Evolutionary conservation across 805 yeast species (phyloP).

Genomic region (Vanderwaltozyma tropicalis): DNA sequence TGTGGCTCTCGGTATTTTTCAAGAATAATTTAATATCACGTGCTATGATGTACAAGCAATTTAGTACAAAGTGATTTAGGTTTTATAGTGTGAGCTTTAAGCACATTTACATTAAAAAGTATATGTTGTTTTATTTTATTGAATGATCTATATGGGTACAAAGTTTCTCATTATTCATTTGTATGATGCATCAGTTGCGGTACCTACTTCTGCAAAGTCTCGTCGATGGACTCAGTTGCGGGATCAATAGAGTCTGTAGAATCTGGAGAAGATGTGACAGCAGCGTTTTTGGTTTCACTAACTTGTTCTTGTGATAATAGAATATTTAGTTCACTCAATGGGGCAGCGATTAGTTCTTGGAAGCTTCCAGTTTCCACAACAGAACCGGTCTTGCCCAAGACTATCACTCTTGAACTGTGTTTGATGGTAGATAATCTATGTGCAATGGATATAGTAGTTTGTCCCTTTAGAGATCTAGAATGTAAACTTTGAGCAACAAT

Average conservation of each 20-base stretch:
- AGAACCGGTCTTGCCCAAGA: slow-evolving; percentile 59
- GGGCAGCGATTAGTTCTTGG: slow-evolving; percentile 35
- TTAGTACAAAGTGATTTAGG: no score
- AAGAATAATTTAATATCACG: no score
- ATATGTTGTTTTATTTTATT: no score
- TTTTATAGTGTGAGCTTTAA: no score
- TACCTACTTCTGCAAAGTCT: no score
- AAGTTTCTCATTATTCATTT: no score
- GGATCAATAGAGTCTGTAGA: not conserved
- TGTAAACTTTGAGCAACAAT: slow-evolving; percentile 66
- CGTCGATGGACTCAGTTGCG: not conserved
- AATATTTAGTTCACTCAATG: slow-evolving; percentile 27
- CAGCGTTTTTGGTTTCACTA: not conserved
- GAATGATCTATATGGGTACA: no score
- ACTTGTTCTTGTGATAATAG: slow-evolving; percentile 27
- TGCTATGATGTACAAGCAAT: no score
- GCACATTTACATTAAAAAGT: no score
- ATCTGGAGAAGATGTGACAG: no score
- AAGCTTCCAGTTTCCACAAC: slow-evolving; percentile 67
- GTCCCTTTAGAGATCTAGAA: slow-evolving; percentile 42
- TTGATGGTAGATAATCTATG: slow-evolving; percentile 83
- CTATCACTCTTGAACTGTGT: slow-evolving; percentile 72
- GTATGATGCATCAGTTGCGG: no score
- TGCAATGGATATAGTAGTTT: slow-evolving; percentile 81
- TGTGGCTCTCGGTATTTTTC: no score